Evolutionary conservation across 805 yeast genomes (phyloP), one percentile per base, ranked within the genome.

Genomic region (Candida arabinofermentans): DNA sequence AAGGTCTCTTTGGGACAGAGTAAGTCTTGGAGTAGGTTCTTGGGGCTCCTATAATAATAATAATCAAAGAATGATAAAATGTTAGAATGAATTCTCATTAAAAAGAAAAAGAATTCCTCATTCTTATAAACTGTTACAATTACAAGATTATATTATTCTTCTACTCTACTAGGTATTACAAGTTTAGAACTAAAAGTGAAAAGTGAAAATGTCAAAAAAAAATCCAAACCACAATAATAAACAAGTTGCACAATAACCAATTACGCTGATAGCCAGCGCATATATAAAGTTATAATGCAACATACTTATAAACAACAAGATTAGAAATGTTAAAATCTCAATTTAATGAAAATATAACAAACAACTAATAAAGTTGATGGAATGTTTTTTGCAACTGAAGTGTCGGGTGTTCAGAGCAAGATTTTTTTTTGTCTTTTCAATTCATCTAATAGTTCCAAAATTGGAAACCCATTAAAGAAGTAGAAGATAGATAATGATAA

Each of bases 11-110:
- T 80, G 99, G 99, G 71, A 91, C 96, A 69, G 96, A 77, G 88
- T 87, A 93, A 69, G 99, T 93, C 89, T 93, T 93, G 65, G 99
- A 91, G 86, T 91, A 85, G 70, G 96, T 88, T 81, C 96, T 86
- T 79, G 99, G 98, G 65, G 96, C 96, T 80, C 95, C 95, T 86
- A 57, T 34, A 34, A 10, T 17, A 45, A 39, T 14, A 17, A 34
- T 17, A 33, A 8, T 8, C n/a, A 23, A 14, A 19, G 13, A 17
- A 31, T 27, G 5, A n/a, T 26, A 27, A 8, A 17, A 39, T 43
- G 56, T 53, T 53, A 53, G 56, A 46, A 44, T 37, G 23, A 21
- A 22, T 18, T 21, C 34, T 3, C 9, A n/a, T 29, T 24, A 40
- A 26, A 27, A 23, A 13, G 16, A 8, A 40, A 24, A 39, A 29